Percentiles rank a stretch among this genome's conserved stretches.
These are phyloP conservation scores for Xylaria polymorpha DNA, from an alignment of 2,329 filamentous ascomycete species.

Conservation along the genomic window DNA sequence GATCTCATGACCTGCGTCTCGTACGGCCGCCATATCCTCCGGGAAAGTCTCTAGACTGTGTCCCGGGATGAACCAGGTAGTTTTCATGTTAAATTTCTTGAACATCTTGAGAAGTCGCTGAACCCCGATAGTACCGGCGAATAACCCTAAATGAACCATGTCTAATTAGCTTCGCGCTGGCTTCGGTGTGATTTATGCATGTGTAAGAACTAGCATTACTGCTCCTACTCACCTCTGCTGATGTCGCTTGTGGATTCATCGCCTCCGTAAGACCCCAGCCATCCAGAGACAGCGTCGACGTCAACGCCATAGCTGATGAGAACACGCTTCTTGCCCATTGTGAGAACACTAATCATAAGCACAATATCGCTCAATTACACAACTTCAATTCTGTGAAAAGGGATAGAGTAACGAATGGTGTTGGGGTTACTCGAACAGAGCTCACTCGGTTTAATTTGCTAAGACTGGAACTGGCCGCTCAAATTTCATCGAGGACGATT, in stretches of 20 bases:
- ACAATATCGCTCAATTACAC: not conserved
- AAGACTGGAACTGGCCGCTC: not conserved
- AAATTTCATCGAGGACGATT: too few species aligned
- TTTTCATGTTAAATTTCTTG: conserved; percentile 64
- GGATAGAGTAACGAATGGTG: not conserved
- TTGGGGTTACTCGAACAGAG: not conserved
- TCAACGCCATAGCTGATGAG: conserved; percentile 72
- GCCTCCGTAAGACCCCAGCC: conserved; percentile 80
- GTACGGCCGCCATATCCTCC: conserved; percentile 70
- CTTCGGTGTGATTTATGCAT: too few species aligned
- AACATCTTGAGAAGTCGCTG: conserved; percentile 73
- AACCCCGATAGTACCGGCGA: conserved; percentile 74
- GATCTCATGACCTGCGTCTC: conserved; percentile 71
- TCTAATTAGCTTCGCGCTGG: not conserved
- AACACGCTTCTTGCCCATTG: conserved; percentile 31
- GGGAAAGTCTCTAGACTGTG: conserved; percentile 75
- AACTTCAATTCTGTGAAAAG: not conserved
- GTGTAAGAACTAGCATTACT: not conserved
- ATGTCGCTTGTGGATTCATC: conserved; percentile 79
- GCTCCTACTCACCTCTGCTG: conserved; percentile 64
- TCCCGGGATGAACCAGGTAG: conserved; percentile 56
- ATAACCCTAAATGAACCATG: conserved; percentile 56
- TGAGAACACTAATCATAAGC: not conserved
- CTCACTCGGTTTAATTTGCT: not conserved
- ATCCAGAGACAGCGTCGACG: conserved; percentile 80